phyloP scores from a whole-genome alignment of 306 rosid species.

The Vigna mungo region DNA sequence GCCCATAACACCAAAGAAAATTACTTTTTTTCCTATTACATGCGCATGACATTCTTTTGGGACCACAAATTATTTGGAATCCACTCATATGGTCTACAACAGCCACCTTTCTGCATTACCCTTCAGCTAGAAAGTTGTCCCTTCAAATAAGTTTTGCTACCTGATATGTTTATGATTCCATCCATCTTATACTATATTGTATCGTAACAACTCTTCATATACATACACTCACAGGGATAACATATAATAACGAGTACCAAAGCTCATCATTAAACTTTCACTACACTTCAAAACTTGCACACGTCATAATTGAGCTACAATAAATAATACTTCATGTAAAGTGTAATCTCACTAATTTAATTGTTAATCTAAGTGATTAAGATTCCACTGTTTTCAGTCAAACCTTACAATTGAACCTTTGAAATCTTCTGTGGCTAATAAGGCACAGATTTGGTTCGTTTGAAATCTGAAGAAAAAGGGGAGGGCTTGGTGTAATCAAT shows the following conservation, averaged over 20 bases:
- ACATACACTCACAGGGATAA: background rate
- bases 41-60: constrained; percentile 40
- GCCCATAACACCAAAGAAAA: background rate
- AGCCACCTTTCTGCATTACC: constrained; percentile 33
- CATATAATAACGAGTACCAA: background rate
- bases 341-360: background rate
- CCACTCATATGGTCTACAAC: constrained; percentile 31
- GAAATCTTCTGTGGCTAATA: too few species aligned
- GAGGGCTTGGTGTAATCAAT: too few species aligned
- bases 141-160: constrained; percentile 20
- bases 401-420: too few species aligned
- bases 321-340: background rate
- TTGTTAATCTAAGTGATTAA: too few species aligned
- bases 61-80: constrained; percentile 35
- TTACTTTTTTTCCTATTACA: background rate
- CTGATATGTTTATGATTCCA: constrained; percentile 18
- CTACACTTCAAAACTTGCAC: background rate
- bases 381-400: too few species aligned
- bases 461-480: too few species aligned
- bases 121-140: constrained; percentile 4
- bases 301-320: too few species aligned
- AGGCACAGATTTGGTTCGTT: too few species aligned
- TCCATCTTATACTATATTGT: background rate
- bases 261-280: background rate
- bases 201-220: background rate